Base-by-base conservation (phyloP, 192 early-diverging fungal species). In the Entomortierella beljakovae region DNA sequence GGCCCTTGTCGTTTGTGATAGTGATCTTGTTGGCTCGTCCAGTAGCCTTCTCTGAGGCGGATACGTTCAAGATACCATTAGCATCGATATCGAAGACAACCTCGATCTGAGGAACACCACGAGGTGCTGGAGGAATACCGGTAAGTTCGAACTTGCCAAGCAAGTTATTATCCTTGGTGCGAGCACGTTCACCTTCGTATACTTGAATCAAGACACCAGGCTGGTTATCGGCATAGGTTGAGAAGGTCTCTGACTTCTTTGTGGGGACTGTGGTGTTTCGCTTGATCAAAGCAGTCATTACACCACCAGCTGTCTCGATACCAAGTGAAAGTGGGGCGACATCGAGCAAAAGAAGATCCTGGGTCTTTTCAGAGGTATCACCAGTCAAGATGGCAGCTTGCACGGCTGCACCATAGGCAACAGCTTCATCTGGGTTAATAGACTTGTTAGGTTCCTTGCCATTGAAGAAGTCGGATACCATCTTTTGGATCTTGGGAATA, bases 381-480 rank as follows among this genome's bases (percentile, higher is more conserved):
- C 95, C 96, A 59, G 96, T 92, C 76, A 98, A 90, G 76, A 99
- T 96, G 64, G 96, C 96, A 62, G 96, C 97, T 87, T 99, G 96
- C 76, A 99, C 96, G 67, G 97, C 96, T 63, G 97, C 97, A 85
- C 97, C 97, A 82, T 97, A 99, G 71, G 97, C 97, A 68, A 98
- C 97, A 63, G 97, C 97, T 84, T 99, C 98, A 84, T 99, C 96
- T 67, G 98, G 98, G 91, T 99, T 99, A 87, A 98, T 97, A 64
- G 95, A 95, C 93, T 96, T 97, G 95, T 97, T 97, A 76, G 93
- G 94, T 86, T 99, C 95, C 91, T 99, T 99, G 81, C 97, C 97
- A 90, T 95, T 93, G 86, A 99, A 99, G 84, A 91, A 97, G 87
- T 98, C 96, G 6, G 92, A 91, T 75, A 97, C 90, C 80, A 97